Evolutionary conservation across 495 filamentous ascomycete genomes (phyloP).

Genomic region (Saxispiralis lemnorum): DNA sequence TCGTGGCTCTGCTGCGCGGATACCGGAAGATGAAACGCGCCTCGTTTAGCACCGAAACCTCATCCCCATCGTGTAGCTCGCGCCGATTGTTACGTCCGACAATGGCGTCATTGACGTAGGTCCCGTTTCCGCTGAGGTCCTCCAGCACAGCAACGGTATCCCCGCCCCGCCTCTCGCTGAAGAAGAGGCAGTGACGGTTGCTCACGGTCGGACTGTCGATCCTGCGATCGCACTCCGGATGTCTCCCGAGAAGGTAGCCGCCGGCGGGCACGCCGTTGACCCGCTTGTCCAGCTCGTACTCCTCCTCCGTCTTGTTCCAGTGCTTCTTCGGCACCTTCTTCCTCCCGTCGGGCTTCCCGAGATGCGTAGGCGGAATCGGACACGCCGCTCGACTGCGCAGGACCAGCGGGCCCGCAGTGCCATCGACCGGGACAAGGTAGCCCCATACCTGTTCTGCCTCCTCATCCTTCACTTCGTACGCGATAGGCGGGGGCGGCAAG

Average conservation of each 20-base stretch:
- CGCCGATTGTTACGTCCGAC: constrained; percentile 83
- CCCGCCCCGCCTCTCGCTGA: constrained; percentile 70
- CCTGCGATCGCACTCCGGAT: constrained; percentile 80
- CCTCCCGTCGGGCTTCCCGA: constrained; percentile 25
- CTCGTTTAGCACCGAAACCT: constrained; percentile 67
- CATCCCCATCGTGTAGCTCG: constrained; percentile 72
- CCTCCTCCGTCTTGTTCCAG: constrained; percentile 36
- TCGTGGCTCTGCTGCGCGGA: constrained; percentile 54
- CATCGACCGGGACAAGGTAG: constrained; percentile 69
- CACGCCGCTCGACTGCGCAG: constrained; percentile 52
- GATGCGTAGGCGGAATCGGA: constrained; percentile 27
- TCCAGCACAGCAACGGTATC: constrained; percentile 67
- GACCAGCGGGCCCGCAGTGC: constrained; percentile 52
- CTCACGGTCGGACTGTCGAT: constrained; percentile 74
- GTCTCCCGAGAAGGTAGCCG: constrained; percentile 84
- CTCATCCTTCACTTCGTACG: constrained; percentile 70
- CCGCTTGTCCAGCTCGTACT: constrained; percentile 41
- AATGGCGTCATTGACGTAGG: constrained; percentile 81
- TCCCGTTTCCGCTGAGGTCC: constrained; percentile 91
- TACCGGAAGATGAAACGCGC: constrained; percentile 83
- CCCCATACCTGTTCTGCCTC: constrained; percentile 89
- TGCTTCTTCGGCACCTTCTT: constrained; percentile 16
- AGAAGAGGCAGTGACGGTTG: constrained; percentile 84
- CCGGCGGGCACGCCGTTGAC: constrained; percentile 41
- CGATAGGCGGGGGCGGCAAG: constrained; percentile 50